Conservation (phyloP, 306 rosid genomes). For the Dicorynia guianensis region DNA sequence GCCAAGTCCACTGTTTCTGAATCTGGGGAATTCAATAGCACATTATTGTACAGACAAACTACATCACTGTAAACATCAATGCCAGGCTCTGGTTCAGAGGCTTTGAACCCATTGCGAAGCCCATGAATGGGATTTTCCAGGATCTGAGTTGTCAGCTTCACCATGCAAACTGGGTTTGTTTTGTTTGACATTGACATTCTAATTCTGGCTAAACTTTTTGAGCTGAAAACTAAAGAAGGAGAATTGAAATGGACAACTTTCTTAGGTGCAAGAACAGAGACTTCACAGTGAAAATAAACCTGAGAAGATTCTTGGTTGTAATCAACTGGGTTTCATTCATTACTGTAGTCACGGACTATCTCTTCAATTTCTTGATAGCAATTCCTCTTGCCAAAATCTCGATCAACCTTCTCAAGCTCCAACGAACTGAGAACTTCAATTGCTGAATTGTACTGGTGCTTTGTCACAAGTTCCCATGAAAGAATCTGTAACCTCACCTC, state of each 20-base stretch:
- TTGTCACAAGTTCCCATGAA: constrained; percentile 74
- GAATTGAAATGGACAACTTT: constrained; percentile 29
- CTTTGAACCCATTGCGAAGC: constrained; percentile 43
- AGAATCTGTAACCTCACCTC: constrained; percentile 82
- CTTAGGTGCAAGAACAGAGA: constrained; percentile 50
- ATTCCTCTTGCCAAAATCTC: constrained; percentile 50
- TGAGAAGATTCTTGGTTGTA: constrained; percentile 73
- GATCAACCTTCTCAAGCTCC: constrained; percentile 58
- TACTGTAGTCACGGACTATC: constrained; percentile 71
- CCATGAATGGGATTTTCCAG: constrained; percentile 80
- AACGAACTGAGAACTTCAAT: constrained; percentile 63
- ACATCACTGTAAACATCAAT: constrained; percentile 74
- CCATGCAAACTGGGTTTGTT: constrained; percentile 53
- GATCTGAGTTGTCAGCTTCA: constrained; percentile 71
- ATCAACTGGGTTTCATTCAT: constrained; percentile 76
- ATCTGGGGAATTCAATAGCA: constrained; percentile 68
- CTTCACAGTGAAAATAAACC: constrained; percentile 82
- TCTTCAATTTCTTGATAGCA: constrained; percentile 58
- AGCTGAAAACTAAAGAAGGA: constrained; percentile 32
- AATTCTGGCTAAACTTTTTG: constrained; percentile 49
- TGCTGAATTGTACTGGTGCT: constrained; percentile 59
- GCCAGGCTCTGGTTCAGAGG: constrained; percentile 61
- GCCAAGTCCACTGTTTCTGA: constrained; percentile 68
- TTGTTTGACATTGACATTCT: constrained; percentile 48
- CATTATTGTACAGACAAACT: constrained; percentile 65